Evolutionary conservation across 495 filamentous ascomycete genomes (phyloP), one percentile per base, ranked within the genome.

Genomic region (Penicillium mononematosum): DNA sequence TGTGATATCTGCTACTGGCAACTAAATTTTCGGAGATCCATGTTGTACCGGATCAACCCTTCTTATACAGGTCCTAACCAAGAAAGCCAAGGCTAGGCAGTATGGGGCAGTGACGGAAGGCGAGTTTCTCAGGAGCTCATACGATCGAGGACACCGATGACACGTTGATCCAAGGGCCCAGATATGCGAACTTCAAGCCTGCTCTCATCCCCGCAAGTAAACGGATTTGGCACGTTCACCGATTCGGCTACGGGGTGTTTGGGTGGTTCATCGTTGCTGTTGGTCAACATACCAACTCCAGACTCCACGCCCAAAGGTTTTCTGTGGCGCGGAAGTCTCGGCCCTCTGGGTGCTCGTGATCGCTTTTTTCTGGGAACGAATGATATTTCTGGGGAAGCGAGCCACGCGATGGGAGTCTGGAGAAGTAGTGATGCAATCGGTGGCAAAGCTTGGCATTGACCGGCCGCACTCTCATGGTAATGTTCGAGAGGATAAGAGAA

Each of bases 71-170:
- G 24, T 12, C 49, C 54, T 22, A 17, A 10, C 34, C 20, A 27
- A 45, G 36, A 31, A 36, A 57, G 31, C 50, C 57, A 56, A 39
- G 44, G 7, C 42, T 34, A 31, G 34, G 42, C 16, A 48, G 27
- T 5, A 36, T 20, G 9, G 39, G 5, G 42, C 50, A 45, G 39
- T 55, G 46, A 47, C 51, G 31, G 14, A 36, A 14, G 44, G 29
- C 44, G 45, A 36, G 14, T 53, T 51, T 44, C 41, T n/a, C 48
- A 8, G 27, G 55, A 25, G 38, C 24, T 48, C 6, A 50, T 47
- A 39, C 43, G 24, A 54, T 53, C 3, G 17, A 51, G 53, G 17
- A 17, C 54, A 57, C 49, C 57, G 60, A 66, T 69, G 66, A 69
- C 66, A 50, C 66, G 58, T 66, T 64, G 47, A 69, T 55, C 58